Evolutionary conservation across 257 asterid species (phyloP).

Genomic region (Solanum neorickii): DNA sequence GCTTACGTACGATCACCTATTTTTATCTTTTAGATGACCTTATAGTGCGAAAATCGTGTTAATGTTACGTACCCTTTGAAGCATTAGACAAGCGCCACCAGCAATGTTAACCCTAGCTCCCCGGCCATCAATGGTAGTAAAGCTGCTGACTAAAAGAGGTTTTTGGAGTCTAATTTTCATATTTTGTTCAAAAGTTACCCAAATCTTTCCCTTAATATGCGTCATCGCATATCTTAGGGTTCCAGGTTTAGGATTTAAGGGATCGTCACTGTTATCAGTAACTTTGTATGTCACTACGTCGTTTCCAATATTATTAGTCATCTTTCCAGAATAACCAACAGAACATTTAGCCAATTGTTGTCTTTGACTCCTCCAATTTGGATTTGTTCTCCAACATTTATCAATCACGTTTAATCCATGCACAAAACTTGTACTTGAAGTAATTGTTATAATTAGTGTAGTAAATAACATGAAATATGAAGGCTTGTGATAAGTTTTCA

Average conservation of each 20-base stretch:
- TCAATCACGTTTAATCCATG: constrained; percentile 39
- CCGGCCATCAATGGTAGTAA: constrained; percentile 65
- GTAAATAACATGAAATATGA: background rate
- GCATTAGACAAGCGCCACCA: constrained; percentile 44
- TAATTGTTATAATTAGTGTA: background rate
- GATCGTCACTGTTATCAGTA: constrained; percentile 50
- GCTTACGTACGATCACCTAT: background rate
- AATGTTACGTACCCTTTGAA: constrained; percentile 30
- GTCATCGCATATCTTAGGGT: constrained; percentile 61
- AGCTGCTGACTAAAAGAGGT: constrained; percentile 64
- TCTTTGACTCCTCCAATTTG: constrained; percentile 40
- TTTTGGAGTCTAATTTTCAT: constrained; percentile 47
- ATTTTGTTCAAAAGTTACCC: constrained; percentile 64
- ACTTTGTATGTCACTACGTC: constrained; percentile 29
- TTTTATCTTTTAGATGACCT: background rate
- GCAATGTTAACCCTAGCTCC: constrained; percentile 58
- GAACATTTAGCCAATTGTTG: constrained; percentile 61
- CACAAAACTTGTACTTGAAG: background rate
- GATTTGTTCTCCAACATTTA: constrained; percentile 52
- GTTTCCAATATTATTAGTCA: constrained; percentile 43
- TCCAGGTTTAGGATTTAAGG: constrained; percentile 54
- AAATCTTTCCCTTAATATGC: constrained; percentile 42
- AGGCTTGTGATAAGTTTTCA: background rate
- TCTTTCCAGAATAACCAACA: constrained; percentile 62
- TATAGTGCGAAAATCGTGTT: background rate